Base-by-base conservation (phyloP, 371 early-diverging fungal species). In the Circinella minor region DNA sequence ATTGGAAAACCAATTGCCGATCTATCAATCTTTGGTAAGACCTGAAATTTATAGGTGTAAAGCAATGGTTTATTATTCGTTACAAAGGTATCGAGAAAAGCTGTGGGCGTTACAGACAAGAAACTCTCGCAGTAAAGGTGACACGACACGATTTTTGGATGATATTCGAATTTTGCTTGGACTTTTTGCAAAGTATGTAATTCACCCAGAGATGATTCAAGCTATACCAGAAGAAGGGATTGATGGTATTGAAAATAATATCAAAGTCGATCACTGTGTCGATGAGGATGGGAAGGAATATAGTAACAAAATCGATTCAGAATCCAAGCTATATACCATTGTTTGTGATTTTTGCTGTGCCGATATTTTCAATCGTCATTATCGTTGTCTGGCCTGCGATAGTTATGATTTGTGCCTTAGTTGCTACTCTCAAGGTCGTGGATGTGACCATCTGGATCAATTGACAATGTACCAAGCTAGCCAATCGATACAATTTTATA, bases 11-110 rank as follows among this genome's bases (percentile, higher is more conserved):
- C 78, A 78, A 51, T 20, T 82, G 15, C 82, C 82, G 5, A 36
- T 79, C 3, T 82, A 82, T 57, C 8, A 67, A 18, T 43, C 39
- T 4, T 69, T 79, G 20, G 63, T 60, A 17, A 74, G 82, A 36
- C 82, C 82, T 1, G 82, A 82, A 51, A 61, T 74, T 0, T 82
- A 78, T 38, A 69, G 76, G 37, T 78, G 80, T 49, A 79, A 80
- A 64, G 76, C 80, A 4, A 80, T 77, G 11, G 74, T 82, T 0
- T 49, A 49, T 20, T 71, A 61, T 43, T 70, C 34, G 43, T 51
- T 60, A 20, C 43, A 27, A 10, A 18, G 10, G 18, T 43, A 48
- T 36, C 4, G 3, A 34, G 54, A 51, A 51, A 62, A 27, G 17
- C 39, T 11, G 7, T 34, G 9, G 9, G n/a, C 6, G 18, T 36